Percentiles rank a stretch among this genome's conserved stretches.
Conservation (phyloP, 2,329 filamentous ascomycete species). For the Hypocreales sp. region DNA sequence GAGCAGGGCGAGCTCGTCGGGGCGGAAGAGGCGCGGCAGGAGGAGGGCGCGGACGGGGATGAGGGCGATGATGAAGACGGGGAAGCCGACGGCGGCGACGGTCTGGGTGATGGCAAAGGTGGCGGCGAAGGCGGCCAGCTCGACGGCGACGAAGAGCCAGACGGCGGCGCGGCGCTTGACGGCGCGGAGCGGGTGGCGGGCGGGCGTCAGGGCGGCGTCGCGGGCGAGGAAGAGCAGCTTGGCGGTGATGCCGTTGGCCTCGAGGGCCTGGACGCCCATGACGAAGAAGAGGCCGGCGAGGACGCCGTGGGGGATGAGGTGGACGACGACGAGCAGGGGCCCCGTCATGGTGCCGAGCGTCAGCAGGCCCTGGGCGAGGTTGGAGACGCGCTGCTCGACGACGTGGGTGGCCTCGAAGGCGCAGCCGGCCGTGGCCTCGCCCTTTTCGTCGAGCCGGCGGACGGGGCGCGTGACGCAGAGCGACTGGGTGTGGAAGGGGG, state of each 20-base stretch:
- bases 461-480: constrained; percentile 53
- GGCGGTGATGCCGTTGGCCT: constrained; percentile 60
- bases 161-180: constrained; percentile 48
- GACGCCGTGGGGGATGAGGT: constrained; percentile 66
- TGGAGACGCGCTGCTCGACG: constrained; percentile 66
- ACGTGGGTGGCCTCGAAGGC: constrained; percentile 40
- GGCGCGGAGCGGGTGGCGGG: constrained; percentile 41
- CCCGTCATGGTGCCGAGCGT: constrained; percentile 68
- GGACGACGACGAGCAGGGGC: constrained; percentile 56
- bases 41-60: constrained; percentile 51
- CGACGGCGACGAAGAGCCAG: constrained; percentile 55
- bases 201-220: constrained; percentile 46
- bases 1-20: constrained; percentile 43
- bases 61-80: constrained; percentile 54
- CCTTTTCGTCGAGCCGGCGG: constrained; percentile 36
- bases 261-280: constrained; percentile 68
- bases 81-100: constrained; percentile 68
- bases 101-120: constrained; percentile 78
- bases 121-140: constrained; percentile 56
- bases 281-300: constrained; percentile 72
- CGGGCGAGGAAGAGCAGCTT: constrained; percentile 57
- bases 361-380: constrained; percentile 62
- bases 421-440: constrained; percentile 39
- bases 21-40: constrained; percentile 44
- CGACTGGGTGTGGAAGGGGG: constrained; percentile 66